phyloP scores from a whole-genome alignment of 352 stramenopile species.

The Blastocystis sp. region DNA sequence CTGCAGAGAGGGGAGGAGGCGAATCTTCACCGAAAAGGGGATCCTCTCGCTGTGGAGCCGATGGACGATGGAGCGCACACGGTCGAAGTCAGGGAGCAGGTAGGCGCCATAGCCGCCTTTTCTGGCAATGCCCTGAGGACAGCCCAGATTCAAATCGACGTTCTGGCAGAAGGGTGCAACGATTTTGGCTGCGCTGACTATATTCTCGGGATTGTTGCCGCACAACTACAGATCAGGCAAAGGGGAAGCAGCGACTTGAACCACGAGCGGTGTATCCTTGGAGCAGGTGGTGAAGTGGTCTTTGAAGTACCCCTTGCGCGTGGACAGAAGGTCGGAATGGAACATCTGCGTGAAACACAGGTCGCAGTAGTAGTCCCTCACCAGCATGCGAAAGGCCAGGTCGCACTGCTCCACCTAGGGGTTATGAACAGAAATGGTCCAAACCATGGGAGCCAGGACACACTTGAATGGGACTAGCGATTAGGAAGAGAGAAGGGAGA shows the following conservation, averaged over 20 bases:
- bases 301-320: not conserved
- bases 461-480: no score
- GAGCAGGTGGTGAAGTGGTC: not conserved
- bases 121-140: constrained; percentile 81
- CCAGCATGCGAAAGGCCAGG: not conserved
- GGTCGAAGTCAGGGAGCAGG: constrained; percentile 78
- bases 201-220: constrained; percentile 50
- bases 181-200: constrained; percentile 36
- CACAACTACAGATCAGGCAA: constrained; percentile 46
- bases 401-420: not conserved
- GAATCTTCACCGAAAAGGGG: constrained; percentile 85
- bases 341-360: not conserved
- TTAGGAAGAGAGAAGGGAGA: no score
- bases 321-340: not conserved
- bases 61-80: constrained; percentile 78
- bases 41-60: constrained; percentile 77
- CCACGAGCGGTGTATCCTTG: not conserved
- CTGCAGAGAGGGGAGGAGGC: constrained; percentile 80
- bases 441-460: no score
- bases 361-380: not conserved
- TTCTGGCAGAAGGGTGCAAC: constrained; percentile 67
- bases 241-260: not conserved
- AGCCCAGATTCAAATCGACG: constrained; percentile 72
- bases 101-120: constrained; percentile 85
- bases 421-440: no score